Conservation (phyloP, 2,329 filamentous ascomycete species). For the Leptographium wingfieldii region DNA sequence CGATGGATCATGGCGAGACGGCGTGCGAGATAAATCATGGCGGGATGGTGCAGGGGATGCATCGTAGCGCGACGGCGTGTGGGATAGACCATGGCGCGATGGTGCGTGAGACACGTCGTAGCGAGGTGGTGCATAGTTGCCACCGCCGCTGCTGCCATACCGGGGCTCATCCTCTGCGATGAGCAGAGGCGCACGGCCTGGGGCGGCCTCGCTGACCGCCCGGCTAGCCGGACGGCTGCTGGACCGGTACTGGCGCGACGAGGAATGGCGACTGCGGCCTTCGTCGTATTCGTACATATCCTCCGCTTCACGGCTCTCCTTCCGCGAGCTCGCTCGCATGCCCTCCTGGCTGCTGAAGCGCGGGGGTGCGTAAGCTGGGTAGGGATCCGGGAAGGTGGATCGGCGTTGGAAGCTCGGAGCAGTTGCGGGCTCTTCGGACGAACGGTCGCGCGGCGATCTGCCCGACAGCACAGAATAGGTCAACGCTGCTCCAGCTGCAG, state of each 20-base stretch:
- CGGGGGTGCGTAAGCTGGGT: constrained; percentile 15
- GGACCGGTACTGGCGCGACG: constrained; percentile 21
- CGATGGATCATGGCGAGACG: neutral
- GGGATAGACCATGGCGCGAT: neutral
- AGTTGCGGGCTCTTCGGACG: constrained; percentile 27
- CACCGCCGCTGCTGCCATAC: neutral
- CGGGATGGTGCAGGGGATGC: neutral
- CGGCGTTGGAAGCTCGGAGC: constrained; percentile 27
- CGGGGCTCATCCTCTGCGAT: constrained; percentile 27
- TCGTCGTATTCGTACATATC: constrained; percentile 29
- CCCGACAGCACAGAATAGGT: constrained; percentile 55
- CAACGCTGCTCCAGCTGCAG: constrained; percentile 62
- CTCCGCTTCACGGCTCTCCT: constrained; percentile 20
- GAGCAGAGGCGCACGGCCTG: constrained; percentile 24
- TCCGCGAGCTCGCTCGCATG: constrained; percentile 7
- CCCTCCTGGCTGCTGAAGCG: constrained; percentile 23
- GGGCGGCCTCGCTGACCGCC: constrained; percentile 28
- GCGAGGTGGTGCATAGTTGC: neutral
- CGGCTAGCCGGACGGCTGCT: constrained; percentile 17
- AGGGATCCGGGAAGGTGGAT: constrained; percentile 31
- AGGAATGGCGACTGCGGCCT: constrained; percentile 25
- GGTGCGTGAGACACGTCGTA: neutral
- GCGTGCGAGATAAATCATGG: neutral
- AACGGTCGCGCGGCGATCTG: constrained; percentile 18
- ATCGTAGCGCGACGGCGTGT: neutral